Base-by-base conservation (phyloP, 306 rosid genomes). In the Corylus avellana region DNA sequence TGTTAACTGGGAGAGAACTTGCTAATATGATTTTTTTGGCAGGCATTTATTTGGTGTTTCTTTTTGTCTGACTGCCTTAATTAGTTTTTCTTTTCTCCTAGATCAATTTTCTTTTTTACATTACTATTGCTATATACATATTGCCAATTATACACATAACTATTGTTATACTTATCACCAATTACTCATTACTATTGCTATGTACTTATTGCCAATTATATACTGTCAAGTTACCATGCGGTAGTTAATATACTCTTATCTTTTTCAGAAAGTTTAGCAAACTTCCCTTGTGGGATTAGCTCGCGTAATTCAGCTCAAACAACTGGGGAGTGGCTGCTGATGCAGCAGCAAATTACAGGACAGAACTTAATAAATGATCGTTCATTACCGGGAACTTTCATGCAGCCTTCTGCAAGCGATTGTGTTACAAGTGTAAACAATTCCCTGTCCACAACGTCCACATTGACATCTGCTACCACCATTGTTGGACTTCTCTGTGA, bases 401-500 rank as follows among this genome's bases (percentile, higher is more conserved):
- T 88, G 87, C 97, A 89, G 87, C 86, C 92, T 54, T 81, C 88
- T 69, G 86, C 85, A 73, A 85, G 84, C 85, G 91, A 89, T 82
- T 95, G 98, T 53, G 85, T 90, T 85, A 83, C 87, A 79, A 89
- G 86, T 84, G 91, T 90, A 84, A 92, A 85, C 88, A 93, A 85
- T 70, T 49, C 79, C 71, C 80, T 81, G 78, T 88, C 85, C 84
- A 51, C 93, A 49, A 89, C 91, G 25, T 85, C 98, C 55, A 80
- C 98, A 70, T 80, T 96, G 42, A 83, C 97, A 76, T 80, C 90
- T 73, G 80, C 94, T 54, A 93, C 96, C 84, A 91, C 98, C 76
- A 89, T 96, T 70, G 99, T 84, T 74, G 98, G 99, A 57, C 94
- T 93, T 77, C 94, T 93, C 67, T 97, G 86, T 80, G 98, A 96